These are phyloP conservation scores for Rhinocladiella mackenziei DNA, from an alignment of 2,329 filamentous ascomycete genomes.

Conservation along the genomic window DNA sequence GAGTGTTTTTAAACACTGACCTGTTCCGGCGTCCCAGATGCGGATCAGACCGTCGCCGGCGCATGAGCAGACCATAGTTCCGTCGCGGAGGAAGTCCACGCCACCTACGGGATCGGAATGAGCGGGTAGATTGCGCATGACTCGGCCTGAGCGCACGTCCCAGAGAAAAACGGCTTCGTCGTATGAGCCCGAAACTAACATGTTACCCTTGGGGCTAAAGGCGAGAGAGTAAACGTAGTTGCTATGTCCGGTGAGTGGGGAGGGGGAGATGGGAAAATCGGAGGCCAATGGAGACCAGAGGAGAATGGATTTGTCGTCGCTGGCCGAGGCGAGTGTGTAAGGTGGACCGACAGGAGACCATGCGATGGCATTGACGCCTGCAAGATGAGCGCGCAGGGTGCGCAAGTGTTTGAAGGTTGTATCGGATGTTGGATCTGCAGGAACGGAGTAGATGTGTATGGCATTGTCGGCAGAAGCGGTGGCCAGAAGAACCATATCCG, in stretches of 20 bases:
- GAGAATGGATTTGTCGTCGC: constrained; percentile 92
- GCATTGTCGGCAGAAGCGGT: constrained; percentile 86
- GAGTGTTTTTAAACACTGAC: constrained; percentile 89
- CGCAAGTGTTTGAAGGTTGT: constrained; percentile 71
- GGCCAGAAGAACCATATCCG: constrained; percentile 83
- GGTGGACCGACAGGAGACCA: constrained; percentile 82
- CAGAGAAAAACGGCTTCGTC: constrained; percentile 96
- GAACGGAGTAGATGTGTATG: constrained; percentile 68
- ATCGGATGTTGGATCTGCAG: constrained; percentile 46
- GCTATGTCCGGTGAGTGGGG: constrained; percentile 74
- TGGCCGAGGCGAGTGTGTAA: constrained; percentile 75
- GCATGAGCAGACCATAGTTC: constrained; percentile 86
- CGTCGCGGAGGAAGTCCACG: constrained; percentile 88
- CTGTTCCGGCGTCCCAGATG: constrained; percentile 93
- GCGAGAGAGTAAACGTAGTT: constrained; percentile 94
- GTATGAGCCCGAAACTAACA: constrained; percentile 90
- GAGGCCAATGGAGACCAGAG: constrained; percentile 72
- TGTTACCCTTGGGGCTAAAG: constrained; percentile 97
- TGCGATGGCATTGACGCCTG: constrained; percentile 86
- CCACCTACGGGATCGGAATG: constrained; percentile 93
- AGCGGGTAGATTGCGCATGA: constrained; percentile 88
- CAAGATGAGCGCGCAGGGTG: constrained; percentile 87
- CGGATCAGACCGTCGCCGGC: constrained; percentile 87
- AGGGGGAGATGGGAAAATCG: constrained; percentile 48
- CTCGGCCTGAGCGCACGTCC: constrained; percentile 82